Percentiles rank a stretch among this genome's conserved stretches.
These are phyloP conservation scores for Pontederia paniculata DNA, from an alignment of 176 grass and related monocot genomes.

Conservation along the genomic window DNA sequence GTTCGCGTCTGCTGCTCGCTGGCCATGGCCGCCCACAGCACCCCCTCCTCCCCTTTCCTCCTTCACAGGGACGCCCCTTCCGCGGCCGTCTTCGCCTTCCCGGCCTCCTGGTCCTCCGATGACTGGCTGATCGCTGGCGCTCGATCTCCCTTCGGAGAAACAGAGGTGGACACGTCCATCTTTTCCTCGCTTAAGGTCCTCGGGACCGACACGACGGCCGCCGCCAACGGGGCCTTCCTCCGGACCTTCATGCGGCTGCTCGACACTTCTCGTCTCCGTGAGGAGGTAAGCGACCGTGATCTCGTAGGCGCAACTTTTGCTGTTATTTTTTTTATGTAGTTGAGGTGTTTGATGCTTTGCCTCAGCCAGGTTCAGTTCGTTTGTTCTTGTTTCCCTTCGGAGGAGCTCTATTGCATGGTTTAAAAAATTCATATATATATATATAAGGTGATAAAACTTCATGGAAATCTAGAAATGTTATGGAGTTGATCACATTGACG, in stretches of 20 bases:
- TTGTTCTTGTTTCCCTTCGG: too few relatives aligned
- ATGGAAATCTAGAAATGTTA: too few relatives aligned
- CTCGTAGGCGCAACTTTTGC: not conserved
- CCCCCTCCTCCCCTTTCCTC: slow-evolving; percentile 32
- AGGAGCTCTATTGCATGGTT: too few relatives aligned
- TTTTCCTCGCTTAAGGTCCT: slow-evolving; percentile 71
- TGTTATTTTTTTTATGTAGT: not conserved
- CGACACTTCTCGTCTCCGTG: slow-evolving; percentile 30
- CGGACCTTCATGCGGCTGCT: slow-evolving; percentile 43
- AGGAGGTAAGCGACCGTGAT: slow-evolving; percentile 30
- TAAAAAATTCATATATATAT: too few relatives aligned
- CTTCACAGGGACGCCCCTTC: slow-evolving; percentile 40
- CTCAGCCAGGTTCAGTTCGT: too few relatives aligned
- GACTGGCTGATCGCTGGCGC: slow-evolving; percentile 38
- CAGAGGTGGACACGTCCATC: slow-evolving; percentile 50
- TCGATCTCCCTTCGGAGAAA: slow-evolving; percentile 46
- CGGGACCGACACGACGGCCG: slow-evolving; percentile 47
- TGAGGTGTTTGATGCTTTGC: not conserved
- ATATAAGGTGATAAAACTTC: too few relatives aligned
- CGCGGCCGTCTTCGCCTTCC: slow-evolving; percentile 56
- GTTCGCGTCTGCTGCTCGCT: slow-evolving; percentile 8
- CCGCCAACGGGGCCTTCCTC: slow-evolving; percentile 58
- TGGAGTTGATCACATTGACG: too few relatives aligned
- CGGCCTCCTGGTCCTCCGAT: slow-evolving; percentile 51
- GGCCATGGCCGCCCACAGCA: slow-evolving; percentile 6